Base-by-base conservation (phyloP, 1,284 basidiomycete genomes). In the Trichosporon ovoides region DNA sequence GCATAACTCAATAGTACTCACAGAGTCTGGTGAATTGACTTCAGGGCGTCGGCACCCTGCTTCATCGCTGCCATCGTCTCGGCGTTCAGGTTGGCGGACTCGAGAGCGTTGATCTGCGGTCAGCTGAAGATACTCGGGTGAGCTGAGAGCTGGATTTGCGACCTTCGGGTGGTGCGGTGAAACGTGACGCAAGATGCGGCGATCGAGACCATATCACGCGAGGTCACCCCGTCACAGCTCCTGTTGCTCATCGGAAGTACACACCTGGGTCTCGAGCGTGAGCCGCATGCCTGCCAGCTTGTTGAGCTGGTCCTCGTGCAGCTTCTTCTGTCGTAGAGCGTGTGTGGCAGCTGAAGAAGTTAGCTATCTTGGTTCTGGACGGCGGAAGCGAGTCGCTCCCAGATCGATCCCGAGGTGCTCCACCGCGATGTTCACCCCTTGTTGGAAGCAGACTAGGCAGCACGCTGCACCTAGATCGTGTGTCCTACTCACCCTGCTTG, bases 61-160 rank as follows among this genome's bases (percentile, higher is more conserved):
- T 93, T 94, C 92, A 99, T 98, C 28, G 91, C 94, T 24, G 85
- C 81, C 90, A 99, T 94, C 31, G 93, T 98, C 83, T 98, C 94
- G 71, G 91, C 88, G 78, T 99, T 98, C 79, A 98, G 85, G 81
- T 98, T 98, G 52, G 96, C 96, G 18, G 89, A 92, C 78, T 98
- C 96, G 58, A 98, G 85, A 33, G 95, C 95, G 78, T 96, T 95
- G 63, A 98, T 82, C 80, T 82, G 63, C 3, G 2, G 43, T 54
- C 3, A 50, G 57, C 38, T 43, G 7, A 13, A n/a, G n/a, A n/a
- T n/a, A n/a, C n/a, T n/a, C n/a, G n/a, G n/a, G n/a, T n/a, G n/a
- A n/a, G n/a, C n/a, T n/a, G n/a, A n/a, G n/a, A n/a, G n/a, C n/a
- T n/a, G n/a, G n/a, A n/a, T n/a, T n/a, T n/a, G n/a, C n/a, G n/a